A percentile compares a stretch with the other conserved stretches of the same genome.
Evolutionary conservation across 1,284 basidiomycete genomes (phyloP).

Genomic region (Cutaneotrichosporon sp.): DNA sequence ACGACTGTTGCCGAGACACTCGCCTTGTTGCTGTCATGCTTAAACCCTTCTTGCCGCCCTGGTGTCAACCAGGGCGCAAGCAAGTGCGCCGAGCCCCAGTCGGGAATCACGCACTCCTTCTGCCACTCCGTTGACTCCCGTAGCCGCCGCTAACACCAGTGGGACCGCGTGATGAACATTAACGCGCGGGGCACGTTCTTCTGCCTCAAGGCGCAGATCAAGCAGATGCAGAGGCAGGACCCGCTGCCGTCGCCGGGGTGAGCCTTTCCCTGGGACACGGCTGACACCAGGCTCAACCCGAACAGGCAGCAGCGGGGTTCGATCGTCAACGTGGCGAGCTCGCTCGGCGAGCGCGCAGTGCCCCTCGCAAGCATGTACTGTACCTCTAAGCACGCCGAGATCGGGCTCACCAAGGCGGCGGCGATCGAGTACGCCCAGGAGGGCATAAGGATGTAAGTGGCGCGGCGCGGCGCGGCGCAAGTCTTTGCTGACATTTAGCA

Average conservation of each 20-base stretch:
- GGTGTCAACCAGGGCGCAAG: no score
- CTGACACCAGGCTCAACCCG: neutral
- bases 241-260: neutral
- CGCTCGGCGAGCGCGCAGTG: neutral
- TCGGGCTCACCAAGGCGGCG: conserved; percentile 11
- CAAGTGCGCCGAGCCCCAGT: no score
- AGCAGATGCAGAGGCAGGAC: conserved; percentile 15
- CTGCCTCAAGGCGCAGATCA: conserved; percentile 12
- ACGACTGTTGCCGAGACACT: no score
- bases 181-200: conserved; percentile 14
- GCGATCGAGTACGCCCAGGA: conserved; percentile 11
- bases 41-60: no score
- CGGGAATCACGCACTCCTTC: no score
- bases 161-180: neutral
- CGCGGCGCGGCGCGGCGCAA: neutral
- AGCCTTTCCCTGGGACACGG: neutral
- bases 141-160: neutral
- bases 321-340: conserved; percentile 16
- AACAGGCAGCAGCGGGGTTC: conserved; percentile 17
- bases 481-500: conserved; percentile 5
- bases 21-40: no score
- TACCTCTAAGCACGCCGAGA: conserved; percentile 15
- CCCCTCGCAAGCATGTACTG: conserved; percentile 1
- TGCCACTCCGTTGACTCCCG: no score
- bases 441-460: conserved; percentile 10